Conservation (phyloP, 2,329 filamentous ascomycete genomes). For the Lachnellula hyalina region DNA sequence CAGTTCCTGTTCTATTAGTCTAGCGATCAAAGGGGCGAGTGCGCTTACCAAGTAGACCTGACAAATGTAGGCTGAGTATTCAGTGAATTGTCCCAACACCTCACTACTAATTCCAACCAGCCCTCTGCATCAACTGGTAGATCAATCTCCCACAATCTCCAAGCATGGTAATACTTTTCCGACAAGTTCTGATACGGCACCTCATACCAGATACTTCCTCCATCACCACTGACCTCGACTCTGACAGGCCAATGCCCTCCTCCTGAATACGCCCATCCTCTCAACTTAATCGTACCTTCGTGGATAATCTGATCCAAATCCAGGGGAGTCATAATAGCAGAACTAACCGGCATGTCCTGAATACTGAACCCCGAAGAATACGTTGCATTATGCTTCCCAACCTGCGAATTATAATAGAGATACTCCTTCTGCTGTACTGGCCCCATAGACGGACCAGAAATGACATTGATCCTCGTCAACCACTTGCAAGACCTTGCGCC, state of each 20-base stretch:
- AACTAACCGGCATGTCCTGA: slow-evolving; percentile 64
- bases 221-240: slow-evolving; percentile 62
- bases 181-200: slow-evolving; percentile 57
- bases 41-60: slow-evolving; percentile 43
- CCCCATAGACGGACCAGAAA: slow-evolving; percentile 48
- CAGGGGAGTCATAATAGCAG: slow-evolving; percentile 56
- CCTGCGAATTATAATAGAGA: slow-evolving; percentile 60
- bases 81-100: slow-evolving; percentile 57
- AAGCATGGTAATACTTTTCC: slow-evolving; percentile 57
- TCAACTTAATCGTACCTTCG: slow-evolving; percentile 33
- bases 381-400: slow-evolving; percentile 54
- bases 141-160: slow-evolving; percentile 59
- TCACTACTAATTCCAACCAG: slow-evolving; percentile 53
- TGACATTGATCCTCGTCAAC: slow-evolving; percentile 59
- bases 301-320: slow-evolving; percentile 24
- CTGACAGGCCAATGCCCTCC: slow-evolving; percentile 60
- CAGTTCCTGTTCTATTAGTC: slow-evolving; percentile 41
- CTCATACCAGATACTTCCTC: slow-evolving; percentile 59
- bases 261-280: slow-evolving; percentile 64
- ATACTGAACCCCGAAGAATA: slow-evolving; percentile 62
- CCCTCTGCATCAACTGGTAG: slow-evolving; percentile 58
- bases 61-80: slow-evolving; percentile 56
- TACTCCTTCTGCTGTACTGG: slow-evolving; percentile 63
- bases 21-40: not conserved
- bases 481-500: slow-evolving; percentile 66